These are phyloP conservation scores for Triticum aestivum DNA, from an alignment of 176 grass and related monocot genomes.

Conservation along the genomic window DNA sequence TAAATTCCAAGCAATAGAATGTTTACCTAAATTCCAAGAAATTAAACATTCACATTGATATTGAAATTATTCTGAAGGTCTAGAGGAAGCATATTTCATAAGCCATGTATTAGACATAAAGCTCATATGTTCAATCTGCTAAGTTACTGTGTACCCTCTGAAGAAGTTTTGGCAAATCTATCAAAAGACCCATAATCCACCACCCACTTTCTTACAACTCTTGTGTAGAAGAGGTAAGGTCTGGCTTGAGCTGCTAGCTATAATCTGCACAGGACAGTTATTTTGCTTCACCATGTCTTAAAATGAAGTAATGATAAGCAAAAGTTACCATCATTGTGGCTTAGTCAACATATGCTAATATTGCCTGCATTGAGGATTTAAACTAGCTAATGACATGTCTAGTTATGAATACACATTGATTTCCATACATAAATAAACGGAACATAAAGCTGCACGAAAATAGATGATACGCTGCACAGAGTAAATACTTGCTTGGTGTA, in stretches of 20 bases:
- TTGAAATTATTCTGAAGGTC: neutral
- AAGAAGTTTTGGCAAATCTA: neutral
- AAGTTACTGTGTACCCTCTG: neutral
- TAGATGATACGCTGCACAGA: neutral
- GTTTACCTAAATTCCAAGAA: slow-evolving; percentile 8
- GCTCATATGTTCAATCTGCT: neutral
- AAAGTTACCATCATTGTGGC: neutral
- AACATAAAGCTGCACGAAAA: slow-evolving; percentile 1
- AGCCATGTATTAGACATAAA: neutral
- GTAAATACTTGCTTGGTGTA: neutral
- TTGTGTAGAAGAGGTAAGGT: neutral
- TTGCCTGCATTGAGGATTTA: neutral
- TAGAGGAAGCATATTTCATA: neutral
- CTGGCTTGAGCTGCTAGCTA: neutral
- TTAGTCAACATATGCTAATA: neutral
- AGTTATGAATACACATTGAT: neutral
- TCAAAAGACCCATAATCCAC: slow-evolving; percentile 10
- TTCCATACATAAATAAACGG: neutral
- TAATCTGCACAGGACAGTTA: neutral
- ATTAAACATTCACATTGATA: neutral
- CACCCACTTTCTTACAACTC: neutral
- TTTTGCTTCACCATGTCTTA: neutral
- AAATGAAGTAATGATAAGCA: neutral
- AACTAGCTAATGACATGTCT: neutral
- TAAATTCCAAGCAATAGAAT: neutral